These are phyloP conservation scores for Jacaranda copaia DNA, from an alignment of 257 asterid genomes.

Conservation along the genomic window DNA sequence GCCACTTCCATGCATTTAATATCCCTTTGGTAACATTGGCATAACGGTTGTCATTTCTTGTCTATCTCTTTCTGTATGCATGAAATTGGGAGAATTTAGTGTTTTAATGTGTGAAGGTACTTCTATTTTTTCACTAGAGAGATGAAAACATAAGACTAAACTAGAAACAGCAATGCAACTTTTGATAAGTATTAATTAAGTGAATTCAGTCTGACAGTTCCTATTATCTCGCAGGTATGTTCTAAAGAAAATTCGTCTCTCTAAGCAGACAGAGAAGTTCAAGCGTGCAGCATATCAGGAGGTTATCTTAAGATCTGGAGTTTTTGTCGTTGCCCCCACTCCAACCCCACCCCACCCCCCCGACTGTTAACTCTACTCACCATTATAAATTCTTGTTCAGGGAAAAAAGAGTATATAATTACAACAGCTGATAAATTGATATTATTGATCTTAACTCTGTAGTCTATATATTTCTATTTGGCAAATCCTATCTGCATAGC, in stretches of 20 bases:
- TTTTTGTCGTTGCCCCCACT: too few relatives aligned
- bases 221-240: conserved; percentile 65
- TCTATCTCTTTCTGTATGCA: too few relatives aligned
- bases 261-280: conserved; percentile 83
- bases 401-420: not conserved
- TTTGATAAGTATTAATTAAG: too few relatives aligned
- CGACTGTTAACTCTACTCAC: too few relatives aligned
- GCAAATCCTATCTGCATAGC: not conserved
- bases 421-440: not conserved
- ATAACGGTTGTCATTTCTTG: too few relatives aligned
- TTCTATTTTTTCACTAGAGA: conserved; percentile 2
- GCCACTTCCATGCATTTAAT: too few relatives aligned
- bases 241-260: conserved; percentile 81
- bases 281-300: conserved; percentile 74
- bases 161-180: too few relatives aligned
- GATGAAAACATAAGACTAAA: too few relatives aligned
- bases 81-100: conserved; percentile 6
- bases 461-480: too few relatives aligned
- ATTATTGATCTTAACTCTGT: not conserved
- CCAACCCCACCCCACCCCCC: too few relatives aligned
- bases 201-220: not conserved
- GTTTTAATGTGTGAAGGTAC: conserved; percentile 1
- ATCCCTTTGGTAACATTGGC: too few relatives aligned
- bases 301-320: conserved; percentile 50
- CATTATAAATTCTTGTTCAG: too few relatives aligned